Evolutionary conservation across 441 rosid species (phyloP).

Genomic region (Daphne laureola): DNA sequence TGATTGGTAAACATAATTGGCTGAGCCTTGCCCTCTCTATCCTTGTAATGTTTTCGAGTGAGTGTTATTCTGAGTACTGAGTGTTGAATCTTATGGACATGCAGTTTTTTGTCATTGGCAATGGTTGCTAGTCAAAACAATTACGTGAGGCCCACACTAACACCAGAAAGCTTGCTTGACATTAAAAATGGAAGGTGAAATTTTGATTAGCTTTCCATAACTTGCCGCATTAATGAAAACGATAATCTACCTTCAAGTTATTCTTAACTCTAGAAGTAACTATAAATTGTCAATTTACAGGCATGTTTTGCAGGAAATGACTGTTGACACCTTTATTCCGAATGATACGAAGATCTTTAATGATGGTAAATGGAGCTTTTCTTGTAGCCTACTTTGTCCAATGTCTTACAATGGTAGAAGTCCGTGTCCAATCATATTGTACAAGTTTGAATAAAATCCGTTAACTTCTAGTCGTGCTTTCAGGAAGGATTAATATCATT

Average conservation of each 20-base stretch:
- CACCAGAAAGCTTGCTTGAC: slow-evolving; percentile 58
- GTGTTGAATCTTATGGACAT: slow-evolving; percentile 16
- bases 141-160: slow-evolving; percentile 79
- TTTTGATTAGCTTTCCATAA: slow-evolving; percentile 3
- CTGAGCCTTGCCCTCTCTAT: neutral
- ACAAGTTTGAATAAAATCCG: neutral
- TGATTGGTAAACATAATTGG: slow-evolving; percentile 66
- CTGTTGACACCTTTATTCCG: slow-evolving; percentile 92
- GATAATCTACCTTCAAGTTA: neutral
- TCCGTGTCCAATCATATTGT: too few relatives aligned
- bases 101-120: slow-evolving; percentile 78
- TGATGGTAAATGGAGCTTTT: slow-evolving; percentile 42
- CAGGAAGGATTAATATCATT: slow-evolving; percentile 80
- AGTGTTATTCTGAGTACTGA: slow-evolving; percentile 11
- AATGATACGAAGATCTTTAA: slow-evolving; percentile 65
- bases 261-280: slow-evolving; percentile 6
- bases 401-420: too few relatives aligned
- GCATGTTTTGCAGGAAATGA: slow-evolving; percentile 98
- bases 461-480: slow-evolving; percentile 21
- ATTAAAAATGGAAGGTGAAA: slow-evolving; percentile 83
- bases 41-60: neutral
- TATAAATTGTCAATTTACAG: slow-evolving; percentile 32
- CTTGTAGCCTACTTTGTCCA: slow-evolving; percentile 10
- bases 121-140: slow-evolving; percentile 88
- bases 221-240: neutral